Evolutionary conservation across 176 grass and related monocot genomes (phyloP), one percentile per base, ranked within the genome.

Genomic region (Cenchrus fungigraminus): DNA sequence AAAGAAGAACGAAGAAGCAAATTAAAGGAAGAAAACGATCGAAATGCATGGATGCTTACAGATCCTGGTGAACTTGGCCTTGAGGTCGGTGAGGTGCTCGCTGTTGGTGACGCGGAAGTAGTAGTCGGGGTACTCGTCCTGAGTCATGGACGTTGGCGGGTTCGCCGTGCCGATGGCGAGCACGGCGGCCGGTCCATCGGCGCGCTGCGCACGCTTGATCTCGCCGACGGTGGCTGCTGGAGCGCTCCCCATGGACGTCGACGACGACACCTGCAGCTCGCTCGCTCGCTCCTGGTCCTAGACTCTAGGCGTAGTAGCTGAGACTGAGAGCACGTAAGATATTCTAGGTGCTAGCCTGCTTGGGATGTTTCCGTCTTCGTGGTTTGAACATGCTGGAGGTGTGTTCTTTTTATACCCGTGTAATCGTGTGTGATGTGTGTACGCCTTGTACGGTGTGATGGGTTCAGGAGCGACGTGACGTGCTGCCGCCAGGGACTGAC

Each of bases 81-180:
- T 95, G 76, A 98, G 91, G 7, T 71, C 89, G 4, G 91, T 90
- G 70, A 98, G 85, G 74, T 93, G 89, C 12, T 98, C 92, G 77
- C 89, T 95, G 3, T 95, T 88, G 54, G 95, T 98, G 79, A 87
- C 89, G 31, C 92, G 89, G 71, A 95, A 93, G 87, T 93, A 97
- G 56, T 80, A 88, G 67, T 93, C 89, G 0, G 91, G 84, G 88
- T 88, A 97, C 12, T 97, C 95, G 4, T 81, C 88, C 79, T 95
- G 95, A 12, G 82, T 3, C 17, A 95, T 15, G 70, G 78, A 85
- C 8, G 40, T 52, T 20, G 63, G 71, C 32, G 95, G 95, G 45
- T 89, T 97, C 2, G 92, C 95, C 0, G 95, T 97, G 71, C 90
- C 82, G 61, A 97, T 88, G 49, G 90, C 90, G 8, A 95, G 84